Evolutionary conservation across 768 basidiomycete species (phyloP).

Genomic region (Crucibulum laeve): DNA sequence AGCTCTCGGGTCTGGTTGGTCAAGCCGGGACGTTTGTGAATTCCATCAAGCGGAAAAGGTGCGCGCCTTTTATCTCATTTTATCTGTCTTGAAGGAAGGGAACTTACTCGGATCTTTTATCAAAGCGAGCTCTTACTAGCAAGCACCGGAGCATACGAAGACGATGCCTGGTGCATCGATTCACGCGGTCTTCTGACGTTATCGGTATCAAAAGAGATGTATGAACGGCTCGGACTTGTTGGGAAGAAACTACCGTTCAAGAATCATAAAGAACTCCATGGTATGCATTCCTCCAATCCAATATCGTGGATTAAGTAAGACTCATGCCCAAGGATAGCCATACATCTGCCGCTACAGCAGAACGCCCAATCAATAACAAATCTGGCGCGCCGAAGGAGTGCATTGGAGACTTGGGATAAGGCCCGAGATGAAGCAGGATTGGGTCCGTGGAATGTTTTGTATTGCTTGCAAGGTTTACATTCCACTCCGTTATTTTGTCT

Average conservation of each 20-base stretch:
- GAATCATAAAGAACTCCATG: slow-evolving; percentile 38
- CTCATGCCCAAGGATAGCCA: slow-evolving; percentile 1
- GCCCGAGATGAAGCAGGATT: slow-evolving; percentile 14
- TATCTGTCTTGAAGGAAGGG: no score
- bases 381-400: slow-evolving; percentile 31
- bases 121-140: slow-evolving; percentile 34
- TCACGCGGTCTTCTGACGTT: slow-evolving; percentile 56
- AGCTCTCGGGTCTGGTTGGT: slow-evolving; percentile 38
- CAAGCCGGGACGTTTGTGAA: slow-evolving; percentile 26
- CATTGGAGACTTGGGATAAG: slow-evolving; percentile 42
- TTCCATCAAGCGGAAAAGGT: slow-evolving; percentile 21
- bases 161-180: slow-evolving; percentile 72
- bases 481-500: neutral
- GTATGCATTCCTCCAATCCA: slow-evolving; percentile 25
- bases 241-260: slow-evolving; percentile 55
- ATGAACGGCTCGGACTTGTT: slow-evolving; percentile 56
- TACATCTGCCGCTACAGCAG: slow-evolving; percentile 22
- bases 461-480: slow-evolving; percentile 24
- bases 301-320: neutral
- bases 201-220: slow-evolving; percentile 50
- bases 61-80: slow-evolving; percentile 3
- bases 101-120: no score
- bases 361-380: slow-evolving; percentile 30
- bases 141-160: slow-evolving; percentile 24
- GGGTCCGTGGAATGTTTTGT: slow-evolving; percentile 42